A percentile compares a stretch with the other conserved stretches of the same genome.
phyloP scores from a whole-genome alignment of 805 yeast genomes.

The Yamadazyma olivae region DNA sequence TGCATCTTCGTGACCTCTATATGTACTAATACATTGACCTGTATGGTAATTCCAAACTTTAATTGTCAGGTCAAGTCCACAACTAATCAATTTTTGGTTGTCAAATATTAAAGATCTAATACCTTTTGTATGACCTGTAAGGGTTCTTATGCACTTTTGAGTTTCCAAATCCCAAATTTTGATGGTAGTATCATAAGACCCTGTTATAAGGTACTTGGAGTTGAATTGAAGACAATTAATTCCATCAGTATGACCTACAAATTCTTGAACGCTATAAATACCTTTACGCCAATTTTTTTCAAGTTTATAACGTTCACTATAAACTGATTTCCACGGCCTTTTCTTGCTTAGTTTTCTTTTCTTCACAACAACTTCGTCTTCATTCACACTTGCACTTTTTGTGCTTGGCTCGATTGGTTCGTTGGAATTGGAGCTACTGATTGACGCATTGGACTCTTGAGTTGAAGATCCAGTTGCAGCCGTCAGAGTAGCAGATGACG shows the following conservation, averaged over 20 bases:
- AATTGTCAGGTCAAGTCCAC: slow-evolving; percentile 86
- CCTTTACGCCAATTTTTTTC: slow-evolving; percentile 96
- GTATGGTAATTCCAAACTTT: slow-evolving; percentile 95
- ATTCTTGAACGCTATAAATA: slow-evolving; percentile 55
- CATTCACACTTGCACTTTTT: too few species aligned
- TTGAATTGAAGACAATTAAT: slow-evolving; percentile 86
- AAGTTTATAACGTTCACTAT: slow-evolving; percentile 84
- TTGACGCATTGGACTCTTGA: neutral
- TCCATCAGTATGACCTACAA: slow-evolving; percentile 83
- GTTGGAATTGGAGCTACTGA: neutral
- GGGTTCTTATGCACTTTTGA: slow-evolving; percentile 71
- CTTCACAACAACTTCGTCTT: too few species aligned
- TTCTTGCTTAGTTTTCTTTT: slow-evolving; percentile 16
- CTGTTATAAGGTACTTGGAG: slow-evolving; percentile 74
- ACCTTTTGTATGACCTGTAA: slow-evolving; percentile 86
- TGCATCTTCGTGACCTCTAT: slow-evolving; percentile 86
- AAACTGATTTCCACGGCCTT: slow-evolving; percentile 95
- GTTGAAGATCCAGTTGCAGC: neutral
- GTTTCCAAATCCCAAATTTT: slow-evolving; percentile 91
- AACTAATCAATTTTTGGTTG: slow-evolving; percentile 84
- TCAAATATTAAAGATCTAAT: slow-evolving; percentile 85
- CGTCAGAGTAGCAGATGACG: neutral
- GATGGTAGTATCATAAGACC: slow-evolving; percentile 86
- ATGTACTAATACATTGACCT: slow-evolving; percentile 91
- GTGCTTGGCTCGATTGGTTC: neutral